Percentiles rank a stretch among this genome's conserved stretches.
Conservation (phyloP, 768 basidiomycete genomes). For the Pisolithus microcarpus region DNA sequence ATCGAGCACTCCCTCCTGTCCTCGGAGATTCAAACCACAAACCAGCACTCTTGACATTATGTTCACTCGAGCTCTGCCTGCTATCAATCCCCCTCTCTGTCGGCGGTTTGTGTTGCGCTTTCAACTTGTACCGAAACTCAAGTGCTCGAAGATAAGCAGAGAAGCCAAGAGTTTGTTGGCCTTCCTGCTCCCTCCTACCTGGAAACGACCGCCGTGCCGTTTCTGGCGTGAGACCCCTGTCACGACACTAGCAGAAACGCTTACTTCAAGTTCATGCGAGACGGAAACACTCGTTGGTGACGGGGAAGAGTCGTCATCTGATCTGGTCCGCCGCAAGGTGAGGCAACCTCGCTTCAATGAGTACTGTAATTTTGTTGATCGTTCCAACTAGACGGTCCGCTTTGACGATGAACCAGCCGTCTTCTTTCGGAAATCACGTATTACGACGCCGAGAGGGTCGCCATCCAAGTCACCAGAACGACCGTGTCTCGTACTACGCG, state of each 20-base stretch:
- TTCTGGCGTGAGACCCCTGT: background rate
- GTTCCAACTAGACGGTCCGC: conserved; percentile 15
- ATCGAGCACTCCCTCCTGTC: background rate
- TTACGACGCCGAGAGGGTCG: conserved; percentile 10
- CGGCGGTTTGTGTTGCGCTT: conserved; percentile 5
- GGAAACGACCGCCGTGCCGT: conserved; percentile 11
- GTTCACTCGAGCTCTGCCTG: conserved; percentile 5
- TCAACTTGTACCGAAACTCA: conserved; percentile 9
- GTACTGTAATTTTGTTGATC: background rate
- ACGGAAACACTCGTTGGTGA: conserved; percentile 1
- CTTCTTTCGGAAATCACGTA: conserved; percentile 14
- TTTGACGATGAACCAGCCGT: conserved; percentile 21
- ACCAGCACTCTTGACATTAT: conserved; percentile 5
- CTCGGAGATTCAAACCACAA: background rate
- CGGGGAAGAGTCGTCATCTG: conserved; percentile 2
- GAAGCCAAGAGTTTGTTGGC: conserved; percentile 12
- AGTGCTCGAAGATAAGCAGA: conserved; percentile 10
- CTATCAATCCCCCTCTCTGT: conserved; percentile 4
- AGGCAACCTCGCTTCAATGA: background rate
- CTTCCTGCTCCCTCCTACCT: conserved; percentile 20
- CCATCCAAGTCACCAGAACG: conserved; percentile 14
- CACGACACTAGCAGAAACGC: background rate
- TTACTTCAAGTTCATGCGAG: conserved; percentile 6
- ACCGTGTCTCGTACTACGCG: conserved; percentile 21
- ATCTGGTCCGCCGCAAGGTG: conserved; percentile 15